Conservation (phyloP, 768 basidiomycete species). For the Amanita jacksonii region DNA sequence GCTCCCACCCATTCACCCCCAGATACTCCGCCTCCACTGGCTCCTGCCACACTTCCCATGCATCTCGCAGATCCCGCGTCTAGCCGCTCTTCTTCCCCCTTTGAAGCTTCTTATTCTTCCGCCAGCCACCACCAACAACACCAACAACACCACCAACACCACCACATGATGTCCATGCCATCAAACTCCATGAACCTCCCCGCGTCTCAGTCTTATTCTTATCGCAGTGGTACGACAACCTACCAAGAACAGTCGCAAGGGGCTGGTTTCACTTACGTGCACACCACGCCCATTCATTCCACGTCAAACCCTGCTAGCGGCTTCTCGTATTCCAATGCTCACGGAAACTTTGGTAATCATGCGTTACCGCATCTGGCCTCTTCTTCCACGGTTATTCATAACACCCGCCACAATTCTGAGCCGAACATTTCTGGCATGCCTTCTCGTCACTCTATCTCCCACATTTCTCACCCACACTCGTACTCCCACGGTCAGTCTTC, state of each 20-base stretch:
- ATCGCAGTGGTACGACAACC: constrained; percentile 30
- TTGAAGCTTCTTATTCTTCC: constrained; percentile 33
- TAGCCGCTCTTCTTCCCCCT: constrained; percentile 36
- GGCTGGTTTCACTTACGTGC: constrained; percentile 27
- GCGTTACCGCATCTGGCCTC: constrained; percentile 17
- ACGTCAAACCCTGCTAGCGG: constrained; percentile 15
- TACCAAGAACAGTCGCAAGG: constrained; percentile 36
- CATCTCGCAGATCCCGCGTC: constrained; percentile 26
- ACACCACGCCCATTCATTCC: constrained; percentile 24
- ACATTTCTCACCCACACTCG: constrained; percentile 46
- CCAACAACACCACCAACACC: too few relatives aligned
- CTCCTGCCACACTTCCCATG: constrained; percentile 37
- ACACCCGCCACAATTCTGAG: constrained; percentile 13
- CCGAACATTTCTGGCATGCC: constrained; percentile 23
- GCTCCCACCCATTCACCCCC: constrained; percentile 33
- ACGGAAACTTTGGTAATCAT: constrained; percentile 17
- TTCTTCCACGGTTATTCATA: constrained; percentile 12
- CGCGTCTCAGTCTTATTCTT: constrained; percentile 22
- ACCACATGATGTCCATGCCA: constrained; percentile 17
- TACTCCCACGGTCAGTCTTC: constrained; percentile 28
- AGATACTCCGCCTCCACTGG: constrained; percentile 46
- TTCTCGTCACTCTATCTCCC: constrained; percentile 53
- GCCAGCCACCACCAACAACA: too few relatives aligned
- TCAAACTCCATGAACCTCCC: constrained; percentile 14
- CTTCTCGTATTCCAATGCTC: constrained; percentile 24